Evolutionary conservation across 768 basidiomycete species (phyloP), one percentile per base, ranked within the genome.

Genomic region (Leccinum disarticulatum): DNA sequence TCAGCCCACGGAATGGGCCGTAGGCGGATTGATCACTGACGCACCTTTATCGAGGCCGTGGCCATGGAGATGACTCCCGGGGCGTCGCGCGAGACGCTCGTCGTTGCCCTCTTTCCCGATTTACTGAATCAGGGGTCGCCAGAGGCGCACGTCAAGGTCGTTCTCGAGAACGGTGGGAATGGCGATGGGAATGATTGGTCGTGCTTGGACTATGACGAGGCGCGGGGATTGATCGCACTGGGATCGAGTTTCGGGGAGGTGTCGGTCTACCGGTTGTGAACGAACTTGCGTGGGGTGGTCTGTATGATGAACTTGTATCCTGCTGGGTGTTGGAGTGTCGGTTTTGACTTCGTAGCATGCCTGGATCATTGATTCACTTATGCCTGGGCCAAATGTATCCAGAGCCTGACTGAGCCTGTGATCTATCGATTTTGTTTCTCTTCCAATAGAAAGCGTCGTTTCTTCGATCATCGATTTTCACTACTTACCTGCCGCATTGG

Each of bases 151-250:
- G 63, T 70, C 60, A 66, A 72, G 58, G 71, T 67, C 28, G 60
- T 79, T n/a, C 74, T 64, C 4, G 69, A 77, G 61, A 75, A 78
- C 60, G 50, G 57, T 2, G 64, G 63, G 27, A 54, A 33, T 38
- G 36, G 3, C 36, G 31, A 11, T 33, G 31, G 33, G 33, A 33
- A 33, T 8, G 41, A 56, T 6, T 87, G 86, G 86, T 79, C 80
- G 3, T 76, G 83, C 49, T 64, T 87, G 60, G 86, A 86, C 68
- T 87, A 87, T 63, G 83, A 85, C 56, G 86, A 87, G 68, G 76
- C 76, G 41, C 64, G 72, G 49, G 86, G 86, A 5, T 73, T 81
- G 60, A 72, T 87, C 55, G 85, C 75, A 6, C 61, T 87, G 22
- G 85, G 82, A 5, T 80, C 81, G 43, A 77, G 76, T 56, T 77